phyloP scores from a whole-genome alignment of 306 rosid genomes.

The Vicia sativa region DNA sequence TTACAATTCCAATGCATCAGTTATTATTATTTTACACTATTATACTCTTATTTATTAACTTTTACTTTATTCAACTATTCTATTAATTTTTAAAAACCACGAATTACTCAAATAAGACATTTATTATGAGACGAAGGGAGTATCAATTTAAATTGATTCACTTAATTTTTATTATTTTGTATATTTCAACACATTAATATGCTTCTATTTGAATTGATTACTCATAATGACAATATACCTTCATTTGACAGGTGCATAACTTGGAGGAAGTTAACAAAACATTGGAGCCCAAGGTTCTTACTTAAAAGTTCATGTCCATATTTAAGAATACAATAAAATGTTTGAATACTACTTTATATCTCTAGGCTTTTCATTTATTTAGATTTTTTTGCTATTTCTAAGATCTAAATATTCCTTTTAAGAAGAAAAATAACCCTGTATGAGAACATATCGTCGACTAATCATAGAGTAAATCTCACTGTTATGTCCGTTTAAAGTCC shows the following conservation, averaged over 20 bases:
- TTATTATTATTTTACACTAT: too few species aligned
- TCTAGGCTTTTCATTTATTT: not conserved
- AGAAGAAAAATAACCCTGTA: too few species aligned
- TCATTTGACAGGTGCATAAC: conserved; percentile 47
- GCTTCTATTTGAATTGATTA: not conserved
- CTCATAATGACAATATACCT: not conserved
- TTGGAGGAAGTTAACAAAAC: conserved; percentile 55
- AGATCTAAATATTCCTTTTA: not conserved
- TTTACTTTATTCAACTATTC: too few species aligned
- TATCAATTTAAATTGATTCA: not conserved
- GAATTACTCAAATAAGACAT: too few species aligned
- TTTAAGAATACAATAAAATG: not conserved
- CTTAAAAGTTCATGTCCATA: not conserved
- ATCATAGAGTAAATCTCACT: too few species aligned
- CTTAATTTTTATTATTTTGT: not conserved
- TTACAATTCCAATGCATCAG: too few species aligned
- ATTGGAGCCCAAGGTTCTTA: conserved; percentile 62
- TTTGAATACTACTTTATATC: not conserved
- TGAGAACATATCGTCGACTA: too few species aligned
- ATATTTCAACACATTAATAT: not conserved
- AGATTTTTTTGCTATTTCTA: not conserved
- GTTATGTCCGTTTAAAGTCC: too few species aligned
- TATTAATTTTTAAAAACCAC: too few species aligned
- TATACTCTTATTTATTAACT: too few species aligned
- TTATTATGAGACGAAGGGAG: too few species aligned